Evolutionary conservation across 768 basidiomycete species (phyloP).

Genomic region (Brasilioporus rufonigricans): DNA sequence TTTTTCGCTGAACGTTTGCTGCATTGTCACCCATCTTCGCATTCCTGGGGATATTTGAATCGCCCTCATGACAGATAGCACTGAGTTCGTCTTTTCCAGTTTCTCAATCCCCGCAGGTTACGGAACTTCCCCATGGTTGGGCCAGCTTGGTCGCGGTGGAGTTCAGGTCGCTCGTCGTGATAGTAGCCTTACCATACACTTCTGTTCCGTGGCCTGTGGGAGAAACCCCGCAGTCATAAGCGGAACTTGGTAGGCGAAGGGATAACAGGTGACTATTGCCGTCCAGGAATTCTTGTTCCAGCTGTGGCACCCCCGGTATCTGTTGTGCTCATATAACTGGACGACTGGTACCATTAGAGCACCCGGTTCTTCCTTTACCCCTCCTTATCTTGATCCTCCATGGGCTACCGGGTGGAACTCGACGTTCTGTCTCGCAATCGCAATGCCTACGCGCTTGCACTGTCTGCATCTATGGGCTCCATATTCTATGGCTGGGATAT

Average conservation of each 20-base stretch:
- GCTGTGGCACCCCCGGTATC: not conserved
- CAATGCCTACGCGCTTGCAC: conserved; percentile 45
- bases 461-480: conserved; percentile 46
- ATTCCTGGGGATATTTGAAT: too few species aligned
- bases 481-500: conserved; percentile 52
- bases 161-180: not conserved
- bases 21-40: too few species aligned
- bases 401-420: conserved; percentile 29
- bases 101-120: not conserved
- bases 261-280: not conserved
- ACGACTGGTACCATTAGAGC: too few species aligned
- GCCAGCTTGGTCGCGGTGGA: not conserved
- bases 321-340: not conserved
- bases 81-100: not conserved
- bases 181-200: not conserved
- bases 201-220: not conserved
- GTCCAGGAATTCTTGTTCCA: not conserved
- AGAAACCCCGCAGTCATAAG: not conserved
- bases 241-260: not conserved
- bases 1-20: too few species aligned
- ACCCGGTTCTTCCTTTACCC: not conserved
- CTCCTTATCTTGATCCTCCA: not conserved
- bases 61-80: too few species aligned
- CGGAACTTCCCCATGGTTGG: not conserved
- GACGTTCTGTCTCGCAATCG: conserved; percentile 32